phyloP scores from a whole-genome alignment of 495 filamentous ascomycete genomes.

The Sporormia fimetaria region DNA sequence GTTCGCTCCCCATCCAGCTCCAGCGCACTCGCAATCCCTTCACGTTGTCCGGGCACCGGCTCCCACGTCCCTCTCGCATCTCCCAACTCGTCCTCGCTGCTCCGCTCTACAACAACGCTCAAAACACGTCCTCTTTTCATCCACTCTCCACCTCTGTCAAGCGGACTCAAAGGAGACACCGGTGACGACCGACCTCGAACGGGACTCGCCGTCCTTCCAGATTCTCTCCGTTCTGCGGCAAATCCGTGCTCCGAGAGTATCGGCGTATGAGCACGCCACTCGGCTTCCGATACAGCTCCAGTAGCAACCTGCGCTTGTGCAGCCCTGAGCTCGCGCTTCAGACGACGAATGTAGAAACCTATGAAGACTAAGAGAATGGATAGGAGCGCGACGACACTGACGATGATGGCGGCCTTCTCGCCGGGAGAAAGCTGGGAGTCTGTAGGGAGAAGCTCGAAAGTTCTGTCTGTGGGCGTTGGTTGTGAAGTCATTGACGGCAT shows the following conservation, averaged over 20 bases:
- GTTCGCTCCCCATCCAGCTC: slow-evolving; percentile 13
- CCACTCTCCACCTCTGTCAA: slow-evolving; percentile 2
- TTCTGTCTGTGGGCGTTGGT: slow-evolving; percentile 5
- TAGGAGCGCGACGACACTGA: slow-evolving; percentile 7
- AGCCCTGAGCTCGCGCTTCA: slow-evolving; percentile 11
- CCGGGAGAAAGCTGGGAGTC: slow-evolving; percentile 4
- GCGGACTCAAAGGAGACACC: not conserved
- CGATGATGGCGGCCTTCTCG: slow-evolving; percentile 14
- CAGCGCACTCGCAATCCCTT: slow-evolving; percentile 13
- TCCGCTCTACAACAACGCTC: slow-evolving; percentile 9
- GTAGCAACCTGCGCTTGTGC: slow-evolving; percentile 18
- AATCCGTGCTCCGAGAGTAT: not conserved
- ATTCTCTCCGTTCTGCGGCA: slow-evolving; percentile 1
- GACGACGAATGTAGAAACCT: slow-evolving; percentile 15
- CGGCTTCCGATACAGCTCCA: slow-evolving; percentile 5
- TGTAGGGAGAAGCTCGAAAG: slow-evolving; percentile 6
- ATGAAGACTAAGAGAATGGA: slow-evolving; percentile 5
- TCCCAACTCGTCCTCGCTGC: slow-evolving; percentile 9
- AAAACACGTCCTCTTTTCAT: slow-evolving; percentile 15
- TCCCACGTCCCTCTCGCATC: not conserved
- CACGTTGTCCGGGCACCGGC: slow-evolving; percentile 18
- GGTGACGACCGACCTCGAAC: slow-evolving; percentile 2
- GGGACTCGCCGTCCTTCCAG: not conserved
- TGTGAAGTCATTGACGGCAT: not conserved
- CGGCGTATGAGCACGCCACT: slow-evolving; percentile 3